These are phyloP conservation scores for Ophiostoma tasmaniense DNA, from an alignment of 2,329 filamentous ascomycete genomes.

Conservation along the genomic window DNA sequence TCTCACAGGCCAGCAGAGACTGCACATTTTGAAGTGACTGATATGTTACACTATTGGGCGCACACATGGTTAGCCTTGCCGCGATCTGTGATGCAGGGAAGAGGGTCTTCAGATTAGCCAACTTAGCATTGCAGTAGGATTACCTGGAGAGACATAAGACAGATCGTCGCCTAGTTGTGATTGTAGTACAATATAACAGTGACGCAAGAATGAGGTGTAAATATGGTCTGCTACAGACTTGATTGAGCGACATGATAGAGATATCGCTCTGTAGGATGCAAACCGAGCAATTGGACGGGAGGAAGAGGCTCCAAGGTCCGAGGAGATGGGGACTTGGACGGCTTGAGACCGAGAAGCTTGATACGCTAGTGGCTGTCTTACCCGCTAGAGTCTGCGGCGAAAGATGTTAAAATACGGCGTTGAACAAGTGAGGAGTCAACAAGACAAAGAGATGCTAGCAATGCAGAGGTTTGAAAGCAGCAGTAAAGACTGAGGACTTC, in stretches of 20 bases:
- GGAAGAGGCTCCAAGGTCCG: not conserved
- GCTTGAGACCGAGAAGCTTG: too few species aligned
- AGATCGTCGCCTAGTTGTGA: not conserved
- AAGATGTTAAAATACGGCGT: too few species aligned
- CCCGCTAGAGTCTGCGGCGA: too few species aligned
- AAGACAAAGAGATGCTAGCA: not conserved
- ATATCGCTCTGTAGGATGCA: not conserved
- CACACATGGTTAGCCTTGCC: not conserved
- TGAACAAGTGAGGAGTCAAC: not conserved
- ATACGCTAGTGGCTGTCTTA: too few species aligned
- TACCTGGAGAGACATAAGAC: not conserved
- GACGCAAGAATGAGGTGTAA: not conserved
- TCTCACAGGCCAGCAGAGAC: not conserved
- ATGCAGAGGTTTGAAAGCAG: not conserved
- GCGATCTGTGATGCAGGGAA: not conserved
- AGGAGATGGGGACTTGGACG: not conserved
- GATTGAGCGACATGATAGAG: not conserved
- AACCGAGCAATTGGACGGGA: not conserved
- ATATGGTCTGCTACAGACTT: not conserved
- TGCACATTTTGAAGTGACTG: not conserved
- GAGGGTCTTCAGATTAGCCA: not conserved
- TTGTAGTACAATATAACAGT: not conserved
- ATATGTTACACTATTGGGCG: not conserved
- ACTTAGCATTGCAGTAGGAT: not conserved
- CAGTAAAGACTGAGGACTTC: not conserved